Conservation (phyloP, 495 filamentous ascomycete species). For the Penicillium bialowiezense region DNA sequence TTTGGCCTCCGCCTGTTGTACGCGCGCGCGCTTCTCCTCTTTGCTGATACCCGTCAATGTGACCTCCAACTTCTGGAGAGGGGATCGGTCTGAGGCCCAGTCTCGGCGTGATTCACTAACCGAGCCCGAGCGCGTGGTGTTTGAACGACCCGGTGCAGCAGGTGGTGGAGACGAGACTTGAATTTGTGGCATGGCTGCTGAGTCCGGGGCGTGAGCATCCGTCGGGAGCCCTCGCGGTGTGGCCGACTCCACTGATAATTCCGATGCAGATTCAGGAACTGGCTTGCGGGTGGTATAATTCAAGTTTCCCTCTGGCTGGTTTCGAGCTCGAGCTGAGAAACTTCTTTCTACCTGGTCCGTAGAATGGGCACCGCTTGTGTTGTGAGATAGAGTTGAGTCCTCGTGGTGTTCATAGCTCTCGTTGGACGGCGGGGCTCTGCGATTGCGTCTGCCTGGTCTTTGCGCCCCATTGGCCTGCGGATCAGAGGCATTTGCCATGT, state of each 20-base stretch:
- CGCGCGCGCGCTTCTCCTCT: slow-evolving; percentile 79
- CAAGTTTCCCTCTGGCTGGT: slow-evolving; percentile 10
- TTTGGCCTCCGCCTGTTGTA: slow-evolving; percentile 72
- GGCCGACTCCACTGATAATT: slow-evolving; percentile 15
- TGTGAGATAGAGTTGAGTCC: slow-evolving; percentile 1
- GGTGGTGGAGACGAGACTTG: slow-evolving; percentile 4
- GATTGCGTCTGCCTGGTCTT: slow-evolving; percentile 11
- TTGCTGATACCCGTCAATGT: slow-evolving; percentile 87
- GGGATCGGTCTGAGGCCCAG: slow-evolving; percentile 77
- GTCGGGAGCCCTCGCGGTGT: slow-evolving; percentile 21
- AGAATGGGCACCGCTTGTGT: not conserved
- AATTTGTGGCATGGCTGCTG: slow-evolving; percentile 5
- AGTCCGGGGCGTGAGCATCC: slow-evolving; percentile 3
- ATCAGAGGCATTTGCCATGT: slow-evolving; percentile 20
- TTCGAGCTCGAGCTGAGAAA: slow-evolving; percentile 21
- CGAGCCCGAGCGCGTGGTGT: slow-evolving; percentile 37
- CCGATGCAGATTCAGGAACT: slow-evolving; percentile 1
- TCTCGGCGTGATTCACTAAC: slow-evolving; percentile 32
- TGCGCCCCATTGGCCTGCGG: slow-evolving; percentile 9
- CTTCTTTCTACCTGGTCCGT: slow-evolving; percentile 10
- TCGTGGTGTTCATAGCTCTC: slow-evolving; percentile 10
- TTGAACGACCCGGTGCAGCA: slow-evolving; percentile 30
- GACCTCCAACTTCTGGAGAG: slow-evolving; percentile 86
- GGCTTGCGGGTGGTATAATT: slow-evolving; percentile 24
- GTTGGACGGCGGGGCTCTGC: slow-evolving; percentile 1